These are phyloP conservation scores for Bryoerythrophyllum caledonicum DNA, from an alignment of 225 moss, liverwort and hornwort species.

Conservation along the genomic window DNA sequence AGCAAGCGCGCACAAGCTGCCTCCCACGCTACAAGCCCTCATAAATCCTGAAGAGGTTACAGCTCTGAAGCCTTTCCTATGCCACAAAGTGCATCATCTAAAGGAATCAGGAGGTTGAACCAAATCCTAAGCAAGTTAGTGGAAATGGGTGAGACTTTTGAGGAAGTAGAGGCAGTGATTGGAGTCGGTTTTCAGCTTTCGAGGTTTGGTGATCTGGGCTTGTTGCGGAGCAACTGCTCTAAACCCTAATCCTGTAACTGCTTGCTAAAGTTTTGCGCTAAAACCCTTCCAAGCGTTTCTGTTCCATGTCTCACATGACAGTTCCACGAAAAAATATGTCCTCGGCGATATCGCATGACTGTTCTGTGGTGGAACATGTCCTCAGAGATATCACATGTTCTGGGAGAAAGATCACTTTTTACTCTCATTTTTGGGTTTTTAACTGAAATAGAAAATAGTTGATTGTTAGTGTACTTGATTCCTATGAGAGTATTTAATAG, in stretches of 20 bases:
- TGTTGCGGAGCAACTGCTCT: slow-evolving; percentile 16
- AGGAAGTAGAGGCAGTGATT: background rate
- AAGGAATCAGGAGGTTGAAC: too few species aligned
- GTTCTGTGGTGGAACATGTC: too few species aligned
- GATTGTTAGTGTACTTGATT: too few species aligned
- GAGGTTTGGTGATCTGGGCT: background rate
- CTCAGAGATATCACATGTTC: too few species aligned
- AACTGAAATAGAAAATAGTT: background rate
- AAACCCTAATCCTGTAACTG: background rate
- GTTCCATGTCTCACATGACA: too few species aligned
- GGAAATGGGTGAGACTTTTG: background rate
- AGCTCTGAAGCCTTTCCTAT: too few species aligned
- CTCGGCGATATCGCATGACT: too few species aligned
- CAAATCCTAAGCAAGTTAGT: background rate
- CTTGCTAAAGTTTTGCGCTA: background rate
- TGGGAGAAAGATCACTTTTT: too few species aligned
- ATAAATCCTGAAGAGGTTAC: background rate
- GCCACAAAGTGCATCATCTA: too few species aligned
- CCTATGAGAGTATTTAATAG: too few species aligned
- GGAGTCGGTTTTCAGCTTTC: background rate
- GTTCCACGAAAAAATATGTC: too few species aligned
- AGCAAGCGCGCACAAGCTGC: background rate
- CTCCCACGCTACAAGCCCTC: slow-evolving; percentile 24
- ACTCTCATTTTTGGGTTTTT: too few species aligned
- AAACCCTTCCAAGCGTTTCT: background rate